Conservation (phyloP, 2,329 filamentous ascomycete species). For the Diaporthe sp. region DNA sequence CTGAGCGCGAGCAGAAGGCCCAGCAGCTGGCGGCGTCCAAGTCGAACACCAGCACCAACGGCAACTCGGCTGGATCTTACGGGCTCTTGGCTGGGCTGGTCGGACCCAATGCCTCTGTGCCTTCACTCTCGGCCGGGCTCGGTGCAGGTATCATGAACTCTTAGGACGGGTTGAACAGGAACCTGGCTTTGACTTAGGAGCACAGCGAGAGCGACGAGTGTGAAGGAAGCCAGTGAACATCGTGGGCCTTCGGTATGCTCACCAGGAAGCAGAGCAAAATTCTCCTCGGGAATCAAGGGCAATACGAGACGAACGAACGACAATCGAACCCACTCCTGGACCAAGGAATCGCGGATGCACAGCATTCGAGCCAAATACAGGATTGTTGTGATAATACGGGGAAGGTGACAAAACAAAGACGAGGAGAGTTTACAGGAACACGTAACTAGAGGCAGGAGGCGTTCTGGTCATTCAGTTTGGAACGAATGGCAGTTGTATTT, state of each 20-base stretch:
- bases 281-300: background rate
- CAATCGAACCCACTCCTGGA: background rate
- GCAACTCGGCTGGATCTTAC: conserved; percentile 31
- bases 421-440: background rate
- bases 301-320: background rate
- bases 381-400: background rate
- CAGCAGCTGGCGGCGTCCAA: conserved; percentile 54
- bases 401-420: background rate
- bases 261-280: background rate
- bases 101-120: conserved; percentile 30
- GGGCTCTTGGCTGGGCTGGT: conserved; percentile 32
- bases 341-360: background rate
- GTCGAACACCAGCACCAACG: conserved; percentile 52
- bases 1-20: conserved; percentile 74
- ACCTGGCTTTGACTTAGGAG: conserved; percentile 2
- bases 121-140: conserved; percentile 36
- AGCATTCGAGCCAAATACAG: too few relatives aligned
- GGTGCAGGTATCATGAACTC: conserved; percentile 37
- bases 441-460: conserved; percentile 12
- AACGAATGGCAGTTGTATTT: conserved; percentile 19
- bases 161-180: conserved; percentile 25
- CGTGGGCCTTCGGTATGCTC: background rate
- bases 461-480: conserved; percentile 16
- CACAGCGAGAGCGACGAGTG: background rate
- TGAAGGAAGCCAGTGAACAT: background rate